Evolutionary conservation across 2,329 filamentous ascomycete genomes (phyloP), one percentile per base, ranked within the genome.

Genomic region (Cytospora paraplurivora): DNA sequence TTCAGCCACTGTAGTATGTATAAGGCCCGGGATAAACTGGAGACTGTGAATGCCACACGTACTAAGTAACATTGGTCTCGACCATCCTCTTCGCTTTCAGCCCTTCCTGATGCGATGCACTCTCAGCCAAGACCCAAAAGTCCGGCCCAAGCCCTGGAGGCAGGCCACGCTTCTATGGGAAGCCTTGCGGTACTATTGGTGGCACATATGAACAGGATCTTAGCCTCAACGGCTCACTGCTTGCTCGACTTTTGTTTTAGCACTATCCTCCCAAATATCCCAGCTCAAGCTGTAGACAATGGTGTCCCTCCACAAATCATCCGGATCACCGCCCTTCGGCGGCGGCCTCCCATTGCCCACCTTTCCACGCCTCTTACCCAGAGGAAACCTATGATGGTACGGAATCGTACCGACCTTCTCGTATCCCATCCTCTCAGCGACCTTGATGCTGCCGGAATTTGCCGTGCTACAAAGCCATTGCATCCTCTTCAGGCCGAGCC

Each of bases 391-490:
- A 21, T 52, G 56, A 35, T 74, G 68, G 72, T 74, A 76, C 34
- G 72, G 66, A 17, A 73, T 63, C 44, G 73, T 62, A 7, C 72
- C 76, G 57, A 76, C 74, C 19, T 69, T 65, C 27, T 65, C 61
- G 57, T 75, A 76, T 0, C 75, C 75, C 69, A 77, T 70, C 50
- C 72, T 68, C 63, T 75, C 68, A 0, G 75, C 75, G 2, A 72
- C 66, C 15, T 56, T 66, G 13, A 72, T 66, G 1, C 71, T 75
- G 10, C 68, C 62, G 3, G 59, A 41, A 49, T 74, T 74, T 5
- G 62, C 63, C n/a, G 69, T 54, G 56, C 67, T 70, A n/a, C 72
- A 65, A 56, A 69, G 69, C 76, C 75, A 77, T 61, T 74, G 69
- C 21, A 77, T 69, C 27, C 75, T 68, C 27, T 68, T 64, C 19